These are phyloP conservation scores for Amaranthus palmeri DNA, from an alignment of 148 eudicot species.

Conservation along the genomic window DNA sequence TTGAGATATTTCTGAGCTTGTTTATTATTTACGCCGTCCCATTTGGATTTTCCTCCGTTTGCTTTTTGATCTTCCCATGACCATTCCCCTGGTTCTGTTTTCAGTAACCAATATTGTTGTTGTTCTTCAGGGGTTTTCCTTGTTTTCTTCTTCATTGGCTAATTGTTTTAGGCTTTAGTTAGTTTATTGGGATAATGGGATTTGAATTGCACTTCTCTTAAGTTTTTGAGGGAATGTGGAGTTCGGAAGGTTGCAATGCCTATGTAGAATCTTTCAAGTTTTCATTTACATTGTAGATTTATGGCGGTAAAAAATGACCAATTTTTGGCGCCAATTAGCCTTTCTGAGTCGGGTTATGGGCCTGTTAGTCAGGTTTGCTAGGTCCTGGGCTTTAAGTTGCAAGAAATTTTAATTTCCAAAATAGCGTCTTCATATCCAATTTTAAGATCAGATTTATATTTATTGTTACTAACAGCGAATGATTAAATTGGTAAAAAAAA, in stretches of 20 bases:
- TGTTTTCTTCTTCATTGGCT: not conserved
- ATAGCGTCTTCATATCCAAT: too few relatives aligned
- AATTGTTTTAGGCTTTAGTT: not conserved
- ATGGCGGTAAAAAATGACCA: not conserved
- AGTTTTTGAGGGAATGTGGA: not conserved
- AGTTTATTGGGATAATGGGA: not conserved
- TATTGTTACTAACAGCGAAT: too few relatives aligned
- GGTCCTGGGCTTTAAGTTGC: too few relatives aligned
- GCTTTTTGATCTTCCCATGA: conserved; percentile 86
- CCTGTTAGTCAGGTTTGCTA: too few relatives aligned
- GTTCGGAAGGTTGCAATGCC: not conserved
- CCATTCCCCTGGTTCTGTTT: conserved; percentile 86
- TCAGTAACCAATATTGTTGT: conserved; percentile 63
- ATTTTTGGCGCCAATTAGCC: conserved; percentile 4
- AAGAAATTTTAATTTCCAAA: too few relatives aligned
- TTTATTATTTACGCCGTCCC: conserved; percentile 94
- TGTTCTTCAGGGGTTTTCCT: conserved; percentile 8
- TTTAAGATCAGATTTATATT: too few relatives aligned
- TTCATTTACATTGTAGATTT: not conserved
- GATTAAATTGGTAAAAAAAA: too few relatives aligned
- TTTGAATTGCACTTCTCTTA: too few relatives aligned
- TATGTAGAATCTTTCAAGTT: not conserved
- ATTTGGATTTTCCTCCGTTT: conserved; percentile 57
- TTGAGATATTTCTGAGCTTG: conserved; percentile 81
- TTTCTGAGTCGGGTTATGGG: too few relatives aligned